These are phyloP conservation scores for Bothriochloa decipiens DNA, from an alignment of 176 grass and related monocot genomes.

Conservation along the genomic window DNA sequence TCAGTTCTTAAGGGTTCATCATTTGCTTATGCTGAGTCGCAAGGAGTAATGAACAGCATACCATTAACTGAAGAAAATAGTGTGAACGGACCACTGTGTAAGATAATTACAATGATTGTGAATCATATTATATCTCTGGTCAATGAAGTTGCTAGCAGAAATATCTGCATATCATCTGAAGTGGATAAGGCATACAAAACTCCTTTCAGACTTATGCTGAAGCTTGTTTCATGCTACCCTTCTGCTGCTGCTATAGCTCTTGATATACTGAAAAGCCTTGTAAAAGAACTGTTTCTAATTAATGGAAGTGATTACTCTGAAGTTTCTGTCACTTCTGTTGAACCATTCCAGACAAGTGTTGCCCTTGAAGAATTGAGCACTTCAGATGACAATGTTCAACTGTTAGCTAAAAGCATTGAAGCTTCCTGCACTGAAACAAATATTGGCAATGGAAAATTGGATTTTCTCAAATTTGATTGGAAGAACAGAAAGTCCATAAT, in stretches of 20 bases:
- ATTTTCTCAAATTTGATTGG: constrained; percentile 21
- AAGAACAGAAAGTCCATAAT: constrained; percentile 21
- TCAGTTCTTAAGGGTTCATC: constrained; percentile 22
- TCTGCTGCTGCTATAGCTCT: constrained; percentile 54
- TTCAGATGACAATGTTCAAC: constrained; percentile 36
- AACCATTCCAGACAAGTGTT: constrained; percentile 37
- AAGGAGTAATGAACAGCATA: constrained; percentile 43
- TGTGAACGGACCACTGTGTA: constrained; percentile 35
- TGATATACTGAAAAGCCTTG: constrained; percentile 55
- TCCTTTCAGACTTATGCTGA: constrained; percentile 56
- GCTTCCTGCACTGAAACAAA: constrained; percentile 33
- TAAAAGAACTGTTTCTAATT: constrained; percentile 52
- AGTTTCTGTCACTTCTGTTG: constrained; percentile 5
- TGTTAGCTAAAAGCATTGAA: constrained; percentile 6
- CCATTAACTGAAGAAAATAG: constrained; percentile 45
- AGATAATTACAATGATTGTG: constrained; percentile 46
- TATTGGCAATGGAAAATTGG: constrained; percentile 21
- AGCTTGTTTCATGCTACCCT: constrained; percentile 67
- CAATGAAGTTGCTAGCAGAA: constrained; percentile 38
- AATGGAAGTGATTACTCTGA: constrained; percentile 33
- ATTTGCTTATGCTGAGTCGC: constrained; percentile 7
- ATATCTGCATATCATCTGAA: constrained; percentile 31
- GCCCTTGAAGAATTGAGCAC: constrained; percentile 8
- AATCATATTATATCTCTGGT: constrained; percentile 51
- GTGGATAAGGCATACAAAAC: constrained; percentile 45